Conservation (phyloP, 768 basidiomycete species). For the Megacollybia marginata region DNA sequence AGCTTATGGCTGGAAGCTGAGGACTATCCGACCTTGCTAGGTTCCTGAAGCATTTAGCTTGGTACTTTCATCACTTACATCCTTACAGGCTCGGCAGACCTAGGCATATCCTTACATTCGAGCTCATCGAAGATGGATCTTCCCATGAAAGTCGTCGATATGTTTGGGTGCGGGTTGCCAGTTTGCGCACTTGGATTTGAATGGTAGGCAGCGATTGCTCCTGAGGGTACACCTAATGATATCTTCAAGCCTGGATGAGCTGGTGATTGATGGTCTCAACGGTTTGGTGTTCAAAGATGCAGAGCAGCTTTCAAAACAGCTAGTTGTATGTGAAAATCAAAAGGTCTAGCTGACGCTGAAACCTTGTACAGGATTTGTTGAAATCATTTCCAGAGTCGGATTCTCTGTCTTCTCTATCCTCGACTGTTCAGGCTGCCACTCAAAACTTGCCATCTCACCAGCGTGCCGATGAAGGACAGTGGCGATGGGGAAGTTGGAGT, state of each 20-base stretch:
- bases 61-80: background rate
- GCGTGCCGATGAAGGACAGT: slow-evolving; percentile 18
- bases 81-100: slow-evolving; percentile 71
- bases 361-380: slow-evolving; percentile 40
- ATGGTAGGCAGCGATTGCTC: slow-evolving; percentile 43
- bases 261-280: slow-evolving; percentile 80
- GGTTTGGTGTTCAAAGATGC: slow-evolving; percentile 73
- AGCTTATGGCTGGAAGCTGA: slow-evolving; percentile 85
- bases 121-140: slow-evolving; percentile 88
- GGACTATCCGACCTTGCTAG: slow-evolving; percentile 85
- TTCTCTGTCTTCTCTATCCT: slow-evolving; percentile 45
- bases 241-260: slow-evolving; percentile 63
- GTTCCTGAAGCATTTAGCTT: slow-evolving; percentile 25
- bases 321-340: slow-evolving; percentile 44
- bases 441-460: slow-evolving; percentile 7
- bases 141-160: slow-evolving; percentile 99
- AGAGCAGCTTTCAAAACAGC: slow-evolving; percentile 58
- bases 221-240: background rate
- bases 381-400: slow-evolving; percentile 51
- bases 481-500: slow-evolving; percentile 74
- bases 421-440: slow-evolving; percentile 11
- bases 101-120: slow-evolving; percentile 87
- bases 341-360: background rate
- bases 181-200: slow-evolving; percentile 85
- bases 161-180: slow-evolving; percentile 96